Conservation (phyloP, 176 grass and related monocot species). For the Musa acuminata region DNA sequence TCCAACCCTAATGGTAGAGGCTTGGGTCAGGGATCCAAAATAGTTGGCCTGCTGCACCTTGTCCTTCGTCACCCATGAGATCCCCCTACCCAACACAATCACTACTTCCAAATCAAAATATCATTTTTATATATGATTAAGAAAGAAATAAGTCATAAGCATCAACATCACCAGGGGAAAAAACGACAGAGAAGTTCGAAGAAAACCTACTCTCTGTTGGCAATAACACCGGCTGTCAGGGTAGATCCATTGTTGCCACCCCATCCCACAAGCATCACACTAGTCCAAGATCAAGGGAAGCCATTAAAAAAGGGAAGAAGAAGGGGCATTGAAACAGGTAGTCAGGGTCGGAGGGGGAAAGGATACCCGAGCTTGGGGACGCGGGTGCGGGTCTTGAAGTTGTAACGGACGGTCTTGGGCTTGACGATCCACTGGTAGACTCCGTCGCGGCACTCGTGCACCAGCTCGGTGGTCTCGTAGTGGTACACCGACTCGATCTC, state of each 20-base stretch:
- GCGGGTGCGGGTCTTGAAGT: slow-evolving; percentile 60
- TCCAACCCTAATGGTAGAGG: slow-evolving; percentile 76
- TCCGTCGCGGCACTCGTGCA: slow-evolving; percentile 72
- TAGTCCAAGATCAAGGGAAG: slow-evolving; percentile 10
- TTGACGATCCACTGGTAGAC: slow-evolving; percentile 63
- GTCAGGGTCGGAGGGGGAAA: not conserved
- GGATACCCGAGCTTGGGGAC: slow-evolving; percentile 84
- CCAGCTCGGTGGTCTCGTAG: slow-evolving; percentile 90
- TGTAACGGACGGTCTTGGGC: slow-evolving; percentile 74
- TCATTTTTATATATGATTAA: too few species aligned
- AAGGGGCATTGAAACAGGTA: too few species aligned
- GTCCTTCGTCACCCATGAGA: slow-evolving; percentile 96
- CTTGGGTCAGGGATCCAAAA: slow-evolving; percentile 85
- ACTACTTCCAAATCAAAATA: not conserved
- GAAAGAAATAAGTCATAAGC: too few species aligned
- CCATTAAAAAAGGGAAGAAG: slow-evolving; percentile 3
- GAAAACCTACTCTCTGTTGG: slow-evolving; percentile 65
- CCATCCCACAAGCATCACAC: slow-evolving; percentile 93
- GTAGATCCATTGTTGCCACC: slow-evolving; percentile 96
- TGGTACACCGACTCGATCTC: slow-evolving; percentile 85
- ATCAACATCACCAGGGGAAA: not conserved
- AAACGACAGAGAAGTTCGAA: not conserved
- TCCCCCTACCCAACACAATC: slow-evolving; percentile 43
- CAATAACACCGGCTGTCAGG: slow-evolving; percentile 81
- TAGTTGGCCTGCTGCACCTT: slow-evolving; percentile 97